Evolutionary conservation across 495 filamentous ascomycete genomes (phyloP).

Genomic region (Tuber umbilicatum): DNA sequence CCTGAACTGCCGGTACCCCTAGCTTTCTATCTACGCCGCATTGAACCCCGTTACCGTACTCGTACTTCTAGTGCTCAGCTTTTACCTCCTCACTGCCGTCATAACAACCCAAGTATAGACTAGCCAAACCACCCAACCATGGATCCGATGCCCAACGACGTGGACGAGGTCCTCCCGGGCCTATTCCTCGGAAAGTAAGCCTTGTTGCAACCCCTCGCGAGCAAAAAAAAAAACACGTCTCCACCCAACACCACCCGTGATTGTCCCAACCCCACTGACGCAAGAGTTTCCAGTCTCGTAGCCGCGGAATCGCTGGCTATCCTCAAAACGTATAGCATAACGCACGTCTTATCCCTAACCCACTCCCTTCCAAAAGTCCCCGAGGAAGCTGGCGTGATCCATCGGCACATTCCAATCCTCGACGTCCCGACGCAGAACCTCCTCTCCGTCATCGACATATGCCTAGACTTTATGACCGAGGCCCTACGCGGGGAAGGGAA

Average conservation of each 20-base stretch:
- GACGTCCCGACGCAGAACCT: slow-evolving; percentile 25
- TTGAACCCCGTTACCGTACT: too few species aligned
- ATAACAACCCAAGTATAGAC: not conserved
- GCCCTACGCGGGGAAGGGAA: slow-evolving; percentile 16
- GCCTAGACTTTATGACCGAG: slow-evolving; percentile 4
- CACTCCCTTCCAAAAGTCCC: slow-evolving; percentile 25
- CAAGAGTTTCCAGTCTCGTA: slow-evolving; percentile 7
- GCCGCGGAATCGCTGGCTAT: slow-evolving; percentile 27
- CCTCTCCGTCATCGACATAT: slow-evolving; percentile 20
- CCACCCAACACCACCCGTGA: not conserved
- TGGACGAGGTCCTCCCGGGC: slow-evolving; percentile 34
- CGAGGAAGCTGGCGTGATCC: slow-evolving; percentile 1
- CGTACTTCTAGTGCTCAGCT: not conserved
- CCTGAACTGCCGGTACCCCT: too few species aligned
- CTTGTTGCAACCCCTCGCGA: not conserved
- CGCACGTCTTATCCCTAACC: slow-evolving; percentile 29
- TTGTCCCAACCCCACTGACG: not conserved
- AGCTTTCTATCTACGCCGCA: not conserved
- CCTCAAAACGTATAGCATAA: slow-evolving; percentile 22
- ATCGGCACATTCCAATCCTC: slow-evolving; percentile 26
- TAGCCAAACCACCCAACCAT: not conserved
- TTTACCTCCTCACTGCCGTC: not conserved
- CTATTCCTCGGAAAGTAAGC: slow-evolving; percentile 29
- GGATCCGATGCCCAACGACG: not conserved
- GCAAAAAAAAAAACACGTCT: not conserved